Evolutionary conservation across 257 asterid genomes (phyloP), one percentile per base, ranked within the genome.

Genomic region (Salvia rosmarinus): DNA sequence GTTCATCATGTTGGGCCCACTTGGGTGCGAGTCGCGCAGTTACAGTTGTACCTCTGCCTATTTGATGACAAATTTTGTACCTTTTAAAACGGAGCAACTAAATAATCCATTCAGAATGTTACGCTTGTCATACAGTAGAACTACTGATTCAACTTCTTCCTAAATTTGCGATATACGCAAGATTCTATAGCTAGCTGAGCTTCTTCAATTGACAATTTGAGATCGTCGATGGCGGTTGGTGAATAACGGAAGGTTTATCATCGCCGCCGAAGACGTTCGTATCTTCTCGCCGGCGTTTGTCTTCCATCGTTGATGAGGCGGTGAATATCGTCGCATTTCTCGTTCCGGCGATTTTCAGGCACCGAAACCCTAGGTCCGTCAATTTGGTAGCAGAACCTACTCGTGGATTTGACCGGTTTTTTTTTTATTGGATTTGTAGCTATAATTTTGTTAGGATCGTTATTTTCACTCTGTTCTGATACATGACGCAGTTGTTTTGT

Each of bases 311-410:
- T 64, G 52, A 65, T 56, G 74, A 28, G 87, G 60, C 19, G 12
- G 30, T 9, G 28, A 8, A 32, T 40, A 34, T 56, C 25, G 34
- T 39, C 46, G 46, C 50, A 34, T 52, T 56, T 66, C 4, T 55
- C 57, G 21, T 40, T 39, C 35, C 75, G 47, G 28, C 43, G 37
- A 68, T 68, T 77, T 43, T 28, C 72, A 64, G 72, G 49, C 71
- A 72, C 76, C 72, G 70, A 63, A 84, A 82, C 83, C 93, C 91
- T 87, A 84, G 89, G 94, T 85, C 17, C 34, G 82, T 67, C 5
- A 11, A 28, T 6, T 25, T 19, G 20, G 52, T 70, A 19, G 17
- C 20, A 8, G 51, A 44, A 44, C n/a, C 11, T 75, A 47, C 63
- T n/a, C 12, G 61, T 19, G 51, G 57, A 39, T 50, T 9, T 46